Conservation (phyloP, 2,329 filamentous ascomycete species). For the Exutisphaerella laricina region DNA sequence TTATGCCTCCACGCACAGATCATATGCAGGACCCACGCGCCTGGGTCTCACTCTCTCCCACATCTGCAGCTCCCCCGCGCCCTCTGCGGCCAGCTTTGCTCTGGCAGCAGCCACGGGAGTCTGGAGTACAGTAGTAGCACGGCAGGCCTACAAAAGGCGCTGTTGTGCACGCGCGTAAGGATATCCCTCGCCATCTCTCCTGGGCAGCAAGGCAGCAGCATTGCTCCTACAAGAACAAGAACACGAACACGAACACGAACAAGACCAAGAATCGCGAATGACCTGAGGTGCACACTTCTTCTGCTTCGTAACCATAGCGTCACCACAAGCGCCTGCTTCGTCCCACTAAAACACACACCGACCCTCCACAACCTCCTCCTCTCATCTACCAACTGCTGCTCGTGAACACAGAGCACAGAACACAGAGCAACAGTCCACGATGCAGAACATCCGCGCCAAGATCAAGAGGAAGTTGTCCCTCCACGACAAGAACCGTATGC, state of each 20-base stretch:
- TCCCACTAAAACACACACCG: too few relatives aligned
- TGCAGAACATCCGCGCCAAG: constrained; percentile 34
- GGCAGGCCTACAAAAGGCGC: too few relatives aligned
- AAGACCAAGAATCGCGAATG: too few relatives aligned
- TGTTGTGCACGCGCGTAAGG: too few relatives aligned
- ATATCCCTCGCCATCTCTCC: not conserved
- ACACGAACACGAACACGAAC: too few relatives aligned
- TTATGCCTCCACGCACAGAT: not conserved
- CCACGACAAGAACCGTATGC: constrained; percentile 34
- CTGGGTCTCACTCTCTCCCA: not conserved
- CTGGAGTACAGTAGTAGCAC: too few relatives aligned
- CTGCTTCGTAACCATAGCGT: not conserved
- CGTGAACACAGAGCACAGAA: not conserved
- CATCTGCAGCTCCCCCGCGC: constrained; percentile 1
- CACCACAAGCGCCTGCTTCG: not conserved
- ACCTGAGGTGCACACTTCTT: not conserved
- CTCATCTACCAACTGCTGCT: too few relatives aligned
- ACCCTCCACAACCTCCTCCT: constrained; percentile 3
- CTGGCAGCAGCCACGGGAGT: too few relatives aligned
- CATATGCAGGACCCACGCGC: not conserved
- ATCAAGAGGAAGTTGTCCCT: constrained; percentile 35
- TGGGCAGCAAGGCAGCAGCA: not conserved
- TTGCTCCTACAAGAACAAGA: not conserved
- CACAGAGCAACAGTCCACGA: constrained; percentile 19
- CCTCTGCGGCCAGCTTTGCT: too few relatives aligned